Conservation (phyloP, 2,329 filamentous ascomycete genomes). For the Sporothrix phasma region DNA sequence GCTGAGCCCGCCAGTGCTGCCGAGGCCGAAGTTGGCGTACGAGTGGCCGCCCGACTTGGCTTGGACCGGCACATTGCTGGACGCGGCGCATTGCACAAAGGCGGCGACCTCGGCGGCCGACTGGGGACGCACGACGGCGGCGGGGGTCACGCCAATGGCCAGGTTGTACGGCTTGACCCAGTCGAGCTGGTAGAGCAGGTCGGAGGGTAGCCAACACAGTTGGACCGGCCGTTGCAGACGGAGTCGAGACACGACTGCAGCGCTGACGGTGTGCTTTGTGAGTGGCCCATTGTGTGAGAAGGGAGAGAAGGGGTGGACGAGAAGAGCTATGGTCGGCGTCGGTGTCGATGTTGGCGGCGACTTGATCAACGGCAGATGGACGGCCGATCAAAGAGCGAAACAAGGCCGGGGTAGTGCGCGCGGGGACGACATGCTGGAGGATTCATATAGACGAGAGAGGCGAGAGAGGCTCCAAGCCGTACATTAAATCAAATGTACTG, state of each 20-base stretch:
- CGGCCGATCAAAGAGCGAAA: not conserved
- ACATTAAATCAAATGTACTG: not conserved
- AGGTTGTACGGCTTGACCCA: conserved; percentile 48
- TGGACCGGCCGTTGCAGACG: conserved; percentile 35
- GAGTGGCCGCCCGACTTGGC: conserved; percentile 56
- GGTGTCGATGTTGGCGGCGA: not conserved
- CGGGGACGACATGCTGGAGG: not conserved
- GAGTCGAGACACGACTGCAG: conserved; percentile 32
- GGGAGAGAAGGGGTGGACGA: not conserved
- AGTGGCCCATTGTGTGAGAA: not conserved
- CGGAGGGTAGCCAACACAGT: conserved; percentile 39
- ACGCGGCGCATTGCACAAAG: conserved; percentile 46
- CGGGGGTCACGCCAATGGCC: conserved; percentile 36
- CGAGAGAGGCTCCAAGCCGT: not conserved
- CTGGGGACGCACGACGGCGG: conserved; percentile 46
- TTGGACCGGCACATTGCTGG: conserved; percentile 44
- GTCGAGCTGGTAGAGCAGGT: conserved; percentile 34
- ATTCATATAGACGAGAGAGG: not conserved
- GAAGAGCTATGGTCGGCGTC: not conserved
- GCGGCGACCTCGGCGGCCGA: conserved; percentile 44
- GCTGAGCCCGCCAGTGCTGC: conserved; percentile 43
- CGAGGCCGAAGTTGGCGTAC: conserved; percentile 40
- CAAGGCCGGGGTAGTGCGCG: not conserved
- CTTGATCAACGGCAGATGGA: not conserved
- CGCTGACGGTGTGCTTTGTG: conserved; percentile 7